These are phyloP conservation scores for Drechmeria coniospora DNA, from an alignment of 2,329 filamentous ascomycete genomes.

Conservation along the genomic window DNA sequence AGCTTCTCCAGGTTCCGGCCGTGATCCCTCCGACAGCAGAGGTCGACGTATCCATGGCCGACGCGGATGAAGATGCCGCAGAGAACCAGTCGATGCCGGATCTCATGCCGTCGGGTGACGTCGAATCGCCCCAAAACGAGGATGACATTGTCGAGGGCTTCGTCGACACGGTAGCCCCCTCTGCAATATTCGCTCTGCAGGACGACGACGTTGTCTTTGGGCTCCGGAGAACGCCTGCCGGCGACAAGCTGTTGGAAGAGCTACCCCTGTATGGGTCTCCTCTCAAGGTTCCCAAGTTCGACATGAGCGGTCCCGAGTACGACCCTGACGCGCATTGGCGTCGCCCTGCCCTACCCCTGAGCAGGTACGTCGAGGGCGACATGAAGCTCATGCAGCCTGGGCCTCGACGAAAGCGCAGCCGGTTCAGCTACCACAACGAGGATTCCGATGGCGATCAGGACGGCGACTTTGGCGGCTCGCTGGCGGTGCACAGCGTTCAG, in stretches of 20 bases:
- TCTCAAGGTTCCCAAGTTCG: slow-evolving; percentile 41
- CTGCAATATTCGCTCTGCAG: slow-evolving; percentile 69
- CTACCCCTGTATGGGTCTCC: slow-evolving; percentile 64
- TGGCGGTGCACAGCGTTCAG: slow-evolving; percentile 27
- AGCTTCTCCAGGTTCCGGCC: slow-evolving; percentile 51
- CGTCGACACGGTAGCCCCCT: slow-evolving; percentile 45
- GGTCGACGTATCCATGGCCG: slow-evolving; percentile 18
- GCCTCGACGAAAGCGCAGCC: slow-evolving; percentile 59
- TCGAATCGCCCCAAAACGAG: slow-evolving; percentile 35
- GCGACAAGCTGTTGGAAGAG: slow-evolving; percentile 65
- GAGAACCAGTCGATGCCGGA: slow-evolving; percentile 48
- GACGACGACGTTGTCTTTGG: slow-evolving; percentile 71
- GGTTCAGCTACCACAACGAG: slow-evolving; percentile 69
- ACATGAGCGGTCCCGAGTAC: slow-evolving; percentile 39
- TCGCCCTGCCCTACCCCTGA: slow-evolving; percentile 65
- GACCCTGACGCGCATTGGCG: slow-evolving; percentile 60
- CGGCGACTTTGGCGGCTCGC: slow-evolving; percentile 39
- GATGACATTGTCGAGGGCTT: slow-evolving; percentile 24
- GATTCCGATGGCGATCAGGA: slow-evolving; percentile 46
- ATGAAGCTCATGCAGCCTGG: slow-evolving; percentile 53
- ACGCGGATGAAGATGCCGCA: slow-evolving; percentile 14
- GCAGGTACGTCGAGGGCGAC: slow-evolving; percentile 72
- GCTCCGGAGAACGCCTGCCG: slow-evolving; percentile 55
- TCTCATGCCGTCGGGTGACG: slow-evolving; percentile 47
- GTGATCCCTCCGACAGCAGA: slow-evolving; percentile 27